Evolutionary conservation across 208 protist species (phyloP).

Genomic region (Trypanosoma cruzi): DNA sequence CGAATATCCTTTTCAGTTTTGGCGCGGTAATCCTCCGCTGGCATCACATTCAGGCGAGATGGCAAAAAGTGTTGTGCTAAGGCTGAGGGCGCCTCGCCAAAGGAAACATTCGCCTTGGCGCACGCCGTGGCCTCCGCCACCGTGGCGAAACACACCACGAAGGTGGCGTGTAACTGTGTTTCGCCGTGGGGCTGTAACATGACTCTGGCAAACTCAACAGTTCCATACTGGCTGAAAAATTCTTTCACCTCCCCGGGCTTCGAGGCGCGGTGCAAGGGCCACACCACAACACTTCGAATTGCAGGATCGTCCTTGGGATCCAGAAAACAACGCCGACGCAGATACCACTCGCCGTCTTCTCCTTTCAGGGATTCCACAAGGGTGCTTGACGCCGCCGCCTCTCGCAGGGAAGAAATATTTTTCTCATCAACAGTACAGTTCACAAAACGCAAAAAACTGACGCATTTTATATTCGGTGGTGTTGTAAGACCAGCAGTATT

Average conservation of each 20-base stretch:
- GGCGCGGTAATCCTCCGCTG: conserved; percentile 18
- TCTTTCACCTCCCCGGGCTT: conserved; percentile 26
- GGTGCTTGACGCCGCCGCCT: conserved; percentile 18
- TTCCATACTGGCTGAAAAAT: conserved; percentile 29
- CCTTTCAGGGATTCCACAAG: conserved; percentile 19
- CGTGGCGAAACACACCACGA: conserved; percentile 27
- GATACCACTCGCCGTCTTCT: conserved; percentile 17
- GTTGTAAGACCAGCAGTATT: conserved; percentile 3
- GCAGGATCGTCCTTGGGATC: conserved; percentile 29
- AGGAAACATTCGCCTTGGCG: conserved; percentile 9
- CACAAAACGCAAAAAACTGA: conserved; percentile 31
- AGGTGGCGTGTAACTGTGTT: conserved; percentile 14
- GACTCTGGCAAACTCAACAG: conserved; percentile 8
- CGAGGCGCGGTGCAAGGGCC: conserved; percentile 28
- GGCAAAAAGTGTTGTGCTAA: conserved; percentile 39
- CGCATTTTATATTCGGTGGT: conserved; percentile 28
- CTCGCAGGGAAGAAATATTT: conserved; percentile 18
- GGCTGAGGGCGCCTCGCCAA: conserved; percentile 22
- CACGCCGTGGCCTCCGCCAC: conserved; percentile 16
- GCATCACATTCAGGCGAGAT: conserved; percentile 19
- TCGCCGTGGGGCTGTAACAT: conserved; percentile 11
- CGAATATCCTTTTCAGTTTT: conserved; percentile 12
- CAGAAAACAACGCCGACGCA: conserved; percentile 33
- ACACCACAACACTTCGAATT: conserved; percentile 34
- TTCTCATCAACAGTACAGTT: conserved; percentile 24